Evolutionary conservation across 2,329 filamentous ascomycete genomes (phyloP), one percentile per base, ranked within the genome.

Genomic region (Cytospora paraplurivora): DNA sequence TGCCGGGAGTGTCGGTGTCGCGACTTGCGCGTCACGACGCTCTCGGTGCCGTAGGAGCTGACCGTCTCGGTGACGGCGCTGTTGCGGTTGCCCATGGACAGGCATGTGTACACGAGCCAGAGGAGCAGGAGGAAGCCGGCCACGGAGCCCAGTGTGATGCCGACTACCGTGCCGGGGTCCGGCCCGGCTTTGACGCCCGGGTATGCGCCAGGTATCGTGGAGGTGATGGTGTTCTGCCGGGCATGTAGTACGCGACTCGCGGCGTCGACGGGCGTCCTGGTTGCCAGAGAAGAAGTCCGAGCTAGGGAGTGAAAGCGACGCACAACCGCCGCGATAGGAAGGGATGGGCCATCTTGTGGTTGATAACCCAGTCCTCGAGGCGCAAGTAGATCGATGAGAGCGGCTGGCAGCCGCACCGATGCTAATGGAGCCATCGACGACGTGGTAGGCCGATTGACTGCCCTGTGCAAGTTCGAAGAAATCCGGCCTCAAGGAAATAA

Each of bases 41-140:
- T 71, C 15, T 67, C 67, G 3, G 67, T 70, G 47, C 67, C 69
- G 27, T 68, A 64, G 41, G 67, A 68, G 17, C 59, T 52, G 56
- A 64, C 56, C 12, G 66, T 54, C 38, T 64, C 66, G 56, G 41
- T 21, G 17, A 44, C 15, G 17, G 41, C 41, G 17, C 3, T n/a
- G 41, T 10, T 21, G 52, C 66, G 65, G 61, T 70, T 69, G 66
- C 72, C 73, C 7, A 73, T 33, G 66, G 73, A 72, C 67, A 75
- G 66, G 67, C 71, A 72, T 47, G 65, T 67, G 67, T 76, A 76
- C 53, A 76, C 21, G 5, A 77, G 69, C 58, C 67, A 73, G n/a
- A 76, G 67, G 1, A 76, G 56, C 10, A 76, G 68, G 33, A 76
- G 62, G 55, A 77, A 77, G 13, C 72, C 75, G 83, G 17, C 87